Base-by-base conservation (phyloP, 2,329 filamentous ascomycete species). In the Neonectria faginata region DNA sequence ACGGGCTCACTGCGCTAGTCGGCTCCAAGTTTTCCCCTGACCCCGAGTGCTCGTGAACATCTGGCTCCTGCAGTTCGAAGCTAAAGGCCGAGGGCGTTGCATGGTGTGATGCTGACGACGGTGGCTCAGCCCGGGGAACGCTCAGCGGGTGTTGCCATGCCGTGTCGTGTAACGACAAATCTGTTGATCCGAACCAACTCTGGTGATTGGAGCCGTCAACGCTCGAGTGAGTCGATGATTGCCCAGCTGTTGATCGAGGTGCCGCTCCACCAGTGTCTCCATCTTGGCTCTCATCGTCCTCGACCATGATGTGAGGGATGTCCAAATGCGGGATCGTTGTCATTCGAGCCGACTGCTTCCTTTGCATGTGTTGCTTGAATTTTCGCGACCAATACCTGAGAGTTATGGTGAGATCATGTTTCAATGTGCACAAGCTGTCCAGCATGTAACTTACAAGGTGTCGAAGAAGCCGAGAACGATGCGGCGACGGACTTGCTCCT, bases 391-490 rank as follows among this genome's bases (percentile, higher is more conserved):
- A 97, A 80, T 95, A 92, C 67, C 91, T 88, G 20, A 3, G 47
- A 29, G 5, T 10, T 20, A 52, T 3, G 11, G 61, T 74, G 33
- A 68, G 67, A 25, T 22, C 20, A 50, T 56, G 7, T 29, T 3
- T 6, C 22, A 12, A 22, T 20, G 3, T 11, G 2, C 8, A 10
- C 12, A 14, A 16, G 10, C 25, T 18, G 7, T 5, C 14, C n/a
- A 16, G 14, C 31, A 8, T 47, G 39, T 22, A 16, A 81, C 86
- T 80, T 81, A 94, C 81, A 96, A 80, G 14, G 94, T 98, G 77
- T 98, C 92, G 79, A 99, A 98, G 82, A 99, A 99, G 44, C 94
- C 94, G 47, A 96, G 87, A 10, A 99, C 96, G 29, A 94, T 89
- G 67, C 95, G 92, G 62, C 97, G 89, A 62, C 93, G 91, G 47